phyloP scores from a whole-genome alignment of 805 yeast species.

The Kuraishia capsulata region DNA sequence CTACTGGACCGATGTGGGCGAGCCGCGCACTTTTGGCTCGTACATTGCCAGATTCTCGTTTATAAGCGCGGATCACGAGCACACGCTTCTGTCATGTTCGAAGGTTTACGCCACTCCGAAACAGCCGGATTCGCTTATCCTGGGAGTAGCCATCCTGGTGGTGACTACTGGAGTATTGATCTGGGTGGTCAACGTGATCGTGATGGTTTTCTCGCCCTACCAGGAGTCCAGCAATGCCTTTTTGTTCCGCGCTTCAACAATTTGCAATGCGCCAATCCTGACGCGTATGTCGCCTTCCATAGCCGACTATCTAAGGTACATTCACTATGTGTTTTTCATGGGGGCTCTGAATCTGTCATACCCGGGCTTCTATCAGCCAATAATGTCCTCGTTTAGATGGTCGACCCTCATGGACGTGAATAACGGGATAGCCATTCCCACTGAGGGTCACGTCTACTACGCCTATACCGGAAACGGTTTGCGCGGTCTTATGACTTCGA shows the following conservation, averaged over 20 bases:
- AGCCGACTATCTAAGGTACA: slow-evolving; percentile 36
- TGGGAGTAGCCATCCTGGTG: slow-evolving; percentile 28
- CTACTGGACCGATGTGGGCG: slow-evolving; percentile 12
- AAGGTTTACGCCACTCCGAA: slow-evolving; percentile 39
- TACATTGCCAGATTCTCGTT: slow-evolving; percentile 32
- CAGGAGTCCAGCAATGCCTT: slow-evolving; percentile 50
- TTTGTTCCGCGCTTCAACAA: slow-evolving; percentile 43
- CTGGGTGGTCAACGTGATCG: slow-evolving; percentile 21
- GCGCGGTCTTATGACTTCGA: slow-evolving; percentile 24
- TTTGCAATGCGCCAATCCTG: slow-evolving; percentile 47
- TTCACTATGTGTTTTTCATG: slow-evolving; percentile 52
- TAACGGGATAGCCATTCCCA: slow-evolving; percentile 20
- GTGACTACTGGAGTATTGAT: slow-evolving; percentile 31
- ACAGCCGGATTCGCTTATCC: slow-evolving; percentile 25
- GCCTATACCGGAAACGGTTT: slow-evolving; percentile 20
- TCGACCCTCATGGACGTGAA: slow-evolving; percentile 33
- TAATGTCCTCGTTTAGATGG: slow-evolving; percentile 45
- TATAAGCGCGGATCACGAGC: slow-evolving; percentile 26
- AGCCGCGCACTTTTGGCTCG: slow-evolving; percentile 31
- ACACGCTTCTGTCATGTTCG: slow-evolving; percentile 36
- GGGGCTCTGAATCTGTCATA: slow-evolving; percentile 45
- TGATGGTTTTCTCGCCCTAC: slow-evolving; percentile 39
- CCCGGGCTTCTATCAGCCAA: slow-evolving; percentile 57
- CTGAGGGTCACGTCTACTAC: slow-evolving; percentile 10
- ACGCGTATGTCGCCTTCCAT: slow-evolving; percentile 47